Evolutionary conservation across 139 green algal species (phyloP).

Genomic region (Picochlorum sp.): DNA sequence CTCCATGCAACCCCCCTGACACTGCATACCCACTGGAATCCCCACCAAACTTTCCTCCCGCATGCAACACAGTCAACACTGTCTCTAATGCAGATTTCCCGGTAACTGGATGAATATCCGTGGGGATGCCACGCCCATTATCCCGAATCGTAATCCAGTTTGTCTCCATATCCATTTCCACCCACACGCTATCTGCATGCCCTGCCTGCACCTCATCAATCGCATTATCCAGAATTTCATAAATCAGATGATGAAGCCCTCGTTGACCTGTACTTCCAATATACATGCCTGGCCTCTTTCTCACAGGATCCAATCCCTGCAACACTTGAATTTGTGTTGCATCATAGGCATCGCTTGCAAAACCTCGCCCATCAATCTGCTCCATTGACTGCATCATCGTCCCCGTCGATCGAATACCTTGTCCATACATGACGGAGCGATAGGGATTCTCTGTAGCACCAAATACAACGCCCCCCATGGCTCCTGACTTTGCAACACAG

Average conservation of each 20-base stretch:
- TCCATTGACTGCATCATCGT: too few species aligned
- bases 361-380: background rate
- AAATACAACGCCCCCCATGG: too few species aligned
- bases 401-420: too few species aligned
- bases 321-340: conserved; percentile 63
- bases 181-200: conserved; percentile 48
- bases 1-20: conserved; percentile 91
- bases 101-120: conserved; percentile 78
- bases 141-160: conserved; percentile 75
- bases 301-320: conserved; percentile 94
- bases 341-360: conserved; percentile 15
- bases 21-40: conserved; percentile 71
- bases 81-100: conserved; percentile 76
- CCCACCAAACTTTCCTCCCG: conserved; percentile 96
- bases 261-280: conserved; percentile 88
- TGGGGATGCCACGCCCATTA: conserved; percentile 89
- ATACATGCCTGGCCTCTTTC: conserved; percentile 98
- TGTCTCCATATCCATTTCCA: conserved; percentile 54
- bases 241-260: conserved; percentile 95
- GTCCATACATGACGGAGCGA: too few species aligned
- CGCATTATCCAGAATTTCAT: conserved; percentile 95
- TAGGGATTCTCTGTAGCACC: too few species aligned
- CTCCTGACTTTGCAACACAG: too few species aligned
- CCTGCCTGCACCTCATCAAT: conserved; percentile 87
- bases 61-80: conserved; percentile 87